Percentiles rank a stretch among this genome's conserved stretches.
phyloP scores from a whole-genome alignment of 306 rosid genomes.

The Bauhinia variegata region DNA sequence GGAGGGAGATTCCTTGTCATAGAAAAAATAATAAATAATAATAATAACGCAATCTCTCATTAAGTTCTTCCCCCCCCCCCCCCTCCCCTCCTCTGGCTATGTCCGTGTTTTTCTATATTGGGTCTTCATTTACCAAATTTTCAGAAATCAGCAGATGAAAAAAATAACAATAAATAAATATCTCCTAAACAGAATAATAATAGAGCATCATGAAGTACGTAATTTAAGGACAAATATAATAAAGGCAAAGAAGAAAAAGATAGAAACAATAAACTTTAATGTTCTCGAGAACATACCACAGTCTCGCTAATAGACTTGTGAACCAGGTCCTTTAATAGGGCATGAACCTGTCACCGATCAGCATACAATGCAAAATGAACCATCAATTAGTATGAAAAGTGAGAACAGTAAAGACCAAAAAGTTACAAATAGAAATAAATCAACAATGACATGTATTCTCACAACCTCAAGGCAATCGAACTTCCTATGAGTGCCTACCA shows the following conservation, averaged over 20 bases:
- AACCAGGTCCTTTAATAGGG: constrained; percentile 71
- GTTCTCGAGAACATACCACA: constrained; percentile 50
- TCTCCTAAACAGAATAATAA: no score
- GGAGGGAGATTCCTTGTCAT: background rate
- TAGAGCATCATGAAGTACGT: constrained; percentile 22
- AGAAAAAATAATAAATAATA: no score
- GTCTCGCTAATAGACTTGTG: constrained; percentile 86
- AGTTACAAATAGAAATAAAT: constrained; percentile 3
- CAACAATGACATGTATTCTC: constrained; percentile 8
- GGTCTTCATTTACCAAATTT: background rate
- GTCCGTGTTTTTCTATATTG: background rate
- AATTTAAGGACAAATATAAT: constrained; percentile 10
- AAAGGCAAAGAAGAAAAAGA: constrained; percentile 13
- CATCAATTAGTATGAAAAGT: constrained; percentile 12
- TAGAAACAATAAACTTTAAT: constrained; percentile 21
- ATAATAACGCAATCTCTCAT: background rate
- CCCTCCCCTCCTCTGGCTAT: background rate
- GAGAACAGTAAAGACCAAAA: constrained; percentile 2
- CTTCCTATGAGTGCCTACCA: constrained; percentile 12
- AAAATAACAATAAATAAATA: no score
- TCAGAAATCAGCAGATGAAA: no score
- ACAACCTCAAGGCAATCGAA: background rate
- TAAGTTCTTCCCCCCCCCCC: background rate
- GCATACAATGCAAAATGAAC: constrained; percentile 28
- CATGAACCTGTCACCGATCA: constrained; percentile 59